A percentile compares a stretch with the other conserved stretches of the same genome.
Conservation (phyloP, 495 filamentous ascomycete species). For the Xylaria curta region DNA sequence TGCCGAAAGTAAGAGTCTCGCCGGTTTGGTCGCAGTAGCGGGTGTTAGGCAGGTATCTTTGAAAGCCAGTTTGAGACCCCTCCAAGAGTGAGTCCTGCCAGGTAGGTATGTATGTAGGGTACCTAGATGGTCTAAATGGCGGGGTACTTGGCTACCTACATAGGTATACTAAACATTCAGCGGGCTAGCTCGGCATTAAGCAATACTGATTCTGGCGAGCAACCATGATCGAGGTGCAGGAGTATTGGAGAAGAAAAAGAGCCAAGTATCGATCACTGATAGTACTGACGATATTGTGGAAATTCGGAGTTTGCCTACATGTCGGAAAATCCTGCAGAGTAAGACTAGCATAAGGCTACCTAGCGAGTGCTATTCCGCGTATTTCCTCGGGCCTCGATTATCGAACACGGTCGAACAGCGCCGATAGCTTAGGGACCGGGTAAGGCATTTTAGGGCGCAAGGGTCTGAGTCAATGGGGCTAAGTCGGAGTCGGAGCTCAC, state of each 20-base stretch:
- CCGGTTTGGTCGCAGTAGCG: conserved; percentile 7
- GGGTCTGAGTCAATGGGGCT: conserved; percentile 7
- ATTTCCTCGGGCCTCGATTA: conserved; percentile 7
- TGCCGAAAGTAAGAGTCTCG: conserved; percentile 3
- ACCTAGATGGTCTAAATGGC: conserved; percentile 11
- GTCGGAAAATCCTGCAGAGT: neutral
- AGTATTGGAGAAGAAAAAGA: neutral
- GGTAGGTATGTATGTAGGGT: too few relatives aligned
- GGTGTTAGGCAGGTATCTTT: neutral
- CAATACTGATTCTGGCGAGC: neutral
- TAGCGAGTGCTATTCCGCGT: neutral
- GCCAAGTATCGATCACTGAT: neutral
- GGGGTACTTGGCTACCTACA: conserved; percentile 17
- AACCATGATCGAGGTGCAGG: neutral
- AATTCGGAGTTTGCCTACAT: neutral
- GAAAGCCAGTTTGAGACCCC: neutral
- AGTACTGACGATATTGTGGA: neutral
- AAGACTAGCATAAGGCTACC: neutral
- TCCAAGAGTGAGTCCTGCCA: conserved; percentile 1
- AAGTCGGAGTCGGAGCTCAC: neutral
- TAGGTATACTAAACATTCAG: neutral
- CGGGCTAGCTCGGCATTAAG: conserved; percentile 1
- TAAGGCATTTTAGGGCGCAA: conserved; percentile 3
- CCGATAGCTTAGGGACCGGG: conserved; percentile 5
- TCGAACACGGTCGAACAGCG: conserved; percentile 20